Percentiles rank a stretch among this genome's conserved stretches.
phyloP scores from a whole-genome alignment of 1,139 yeast species.

The Kodamaea ohmeri region DNA sequence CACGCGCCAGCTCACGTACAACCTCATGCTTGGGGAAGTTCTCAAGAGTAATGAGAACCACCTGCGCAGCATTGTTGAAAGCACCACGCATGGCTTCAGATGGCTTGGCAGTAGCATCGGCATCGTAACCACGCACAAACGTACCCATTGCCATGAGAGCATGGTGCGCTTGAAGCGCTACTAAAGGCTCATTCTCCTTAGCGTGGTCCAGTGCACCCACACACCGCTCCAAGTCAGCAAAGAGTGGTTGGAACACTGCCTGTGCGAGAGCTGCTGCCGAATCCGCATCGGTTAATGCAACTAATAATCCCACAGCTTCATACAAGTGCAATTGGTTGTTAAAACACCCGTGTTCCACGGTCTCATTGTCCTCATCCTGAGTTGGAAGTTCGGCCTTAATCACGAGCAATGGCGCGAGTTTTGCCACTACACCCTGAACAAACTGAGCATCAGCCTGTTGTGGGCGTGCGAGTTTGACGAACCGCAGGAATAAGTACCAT shows the following conservation, averaged over 20 bases:
- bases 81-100: conserved; percentile 36
- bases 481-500: conserved; percentile 87
- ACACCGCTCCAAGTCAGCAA: conserved; percentile 66
- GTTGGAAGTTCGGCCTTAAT: conserved; percentile 59
- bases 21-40: conserved; percentile 63
- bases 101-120: conserved; percentile 21
- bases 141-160: conserved; percentile 87
- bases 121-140: conserved; percentile 77
- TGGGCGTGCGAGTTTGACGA: conserved; percentile 75
- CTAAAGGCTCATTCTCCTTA: conserved; percentile 37
- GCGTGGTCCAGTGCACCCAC: conserved; percentile 38
- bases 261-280: conserved; percentile 28
- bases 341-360: conserved; percentile 61
- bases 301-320: conserved; percentile 71
- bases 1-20: conserved; percentile 82
- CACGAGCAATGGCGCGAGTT: conserved; percentile 49
- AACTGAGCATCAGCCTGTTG: conserved; percentile 40
- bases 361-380: conserved; percentile 51
- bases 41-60: conserved; percentile 79
- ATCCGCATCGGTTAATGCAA: conserved; percentile 36
- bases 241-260: conserved; percentile 72
- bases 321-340: conserved; percentile 79
- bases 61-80: conserved; percentile 77
- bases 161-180: conserved; percentile 78
- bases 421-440: conserved; percentile 37